Conservation (phyloP, 495 filamentous ascomycete species). For the Neurospora terricola region DNA sequence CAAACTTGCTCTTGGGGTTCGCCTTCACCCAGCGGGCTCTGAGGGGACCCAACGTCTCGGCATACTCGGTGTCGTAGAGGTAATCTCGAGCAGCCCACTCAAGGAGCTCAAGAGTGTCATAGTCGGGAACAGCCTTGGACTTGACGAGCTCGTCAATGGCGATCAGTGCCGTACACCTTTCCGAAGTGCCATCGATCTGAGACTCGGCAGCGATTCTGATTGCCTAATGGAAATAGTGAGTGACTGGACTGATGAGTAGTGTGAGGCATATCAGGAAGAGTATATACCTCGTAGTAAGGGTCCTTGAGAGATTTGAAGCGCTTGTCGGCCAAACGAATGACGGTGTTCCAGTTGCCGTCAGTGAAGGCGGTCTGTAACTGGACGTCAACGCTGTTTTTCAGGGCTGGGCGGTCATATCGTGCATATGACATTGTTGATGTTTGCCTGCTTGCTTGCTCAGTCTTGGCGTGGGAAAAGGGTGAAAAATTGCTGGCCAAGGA, state of each 20-base stretch:
- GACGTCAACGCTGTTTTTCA: constrained; percentile 28
- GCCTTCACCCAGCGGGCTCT: constrained; percentile 33
- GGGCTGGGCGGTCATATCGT: constrained; percentile 18
- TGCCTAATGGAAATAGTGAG: constrained; percentile 19
- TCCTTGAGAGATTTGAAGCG: constrained; percentile 33
- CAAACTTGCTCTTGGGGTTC: constrained; percentile 26
- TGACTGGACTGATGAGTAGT: neutral
- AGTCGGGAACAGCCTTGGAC: constrained; percentile 26
- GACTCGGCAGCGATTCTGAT: constrained; percentile 36
- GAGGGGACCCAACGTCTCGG: constrained; percentile 32
- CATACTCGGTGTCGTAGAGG: constrained; percentile 21
- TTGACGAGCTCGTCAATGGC: constrained; percentile 29
- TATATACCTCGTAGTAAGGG: constrained; percentile 33
- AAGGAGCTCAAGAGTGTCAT: constrained; percentile 33
- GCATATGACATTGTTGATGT: constrained; percentile 14
- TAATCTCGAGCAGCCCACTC: constrained; percentile 28
- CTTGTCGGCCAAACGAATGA: constrained; percentile 32
- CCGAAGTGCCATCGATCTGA: constrained; percentile 28
- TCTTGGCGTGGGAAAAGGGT: neutral
- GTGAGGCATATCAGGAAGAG: neutral
- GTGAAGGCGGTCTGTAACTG: constrained; percentile 30
- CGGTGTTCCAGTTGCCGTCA: constrained; percentile 33
- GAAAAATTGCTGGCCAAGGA: neutral
- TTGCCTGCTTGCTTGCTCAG: neutral
- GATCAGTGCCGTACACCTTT: constrained; percentile 22